Percentiles rank a stretch among this genome's conserved stretches.
Conservation (phyloP, 768 basidiomycete genomes). For the Hypholoma sublateritium region DNA sequence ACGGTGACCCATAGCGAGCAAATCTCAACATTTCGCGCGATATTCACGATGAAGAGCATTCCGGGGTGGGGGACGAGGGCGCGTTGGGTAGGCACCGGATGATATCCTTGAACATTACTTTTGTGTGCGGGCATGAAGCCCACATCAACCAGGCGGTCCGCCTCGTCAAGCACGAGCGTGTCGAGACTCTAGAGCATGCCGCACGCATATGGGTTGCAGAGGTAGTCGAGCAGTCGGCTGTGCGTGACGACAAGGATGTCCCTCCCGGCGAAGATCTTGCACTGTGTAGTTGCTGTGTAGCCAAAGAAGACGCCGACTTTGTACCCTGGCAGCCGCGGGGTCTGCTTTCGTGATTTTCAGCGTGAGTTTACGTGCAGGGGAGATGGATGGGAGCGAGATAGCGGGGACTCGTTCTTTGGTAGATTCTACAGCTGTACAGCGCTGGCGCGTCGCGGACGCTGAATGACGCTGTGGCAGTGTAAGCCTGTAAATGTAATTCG, state of each 20-base stretch:
- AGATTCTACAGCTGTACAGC: too few relatives aligned
- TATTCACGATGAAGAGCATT: slow-evolving; percentile 72
- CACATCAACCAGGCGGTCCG: slow-evolving; percentile 73
- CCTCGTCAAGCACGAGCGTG: slow-evolving; percentile 67
- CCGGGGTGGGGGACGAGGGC: slow-evolving; percentile 47
- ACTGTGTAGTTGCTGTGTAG: slow-evolving; percentile 41
- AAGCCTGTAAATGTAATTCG: too few relatives aligned
- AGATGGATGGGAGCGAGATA: slow-evolving; percentile 63
- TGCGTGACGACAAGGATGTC: slow-evolving; percentile 75
- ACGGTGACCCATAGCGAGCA: slow-evolving; percentile 7
- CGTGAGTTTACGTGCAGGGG: slow-evolving; percentile 75
- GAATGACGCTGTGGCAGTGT: too few relatives aligned
- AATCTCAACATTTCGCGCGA: slow-evolving; percentile 26
- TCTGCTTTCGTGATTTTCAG: slow-evolving; percentile 47
- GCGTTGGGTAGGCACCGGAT: slow-evolving; percentile 39
- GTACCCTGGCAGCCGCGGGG: slow-evolving; percentile 37
- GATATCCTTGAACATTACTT: slow-evolving; percentile 53
- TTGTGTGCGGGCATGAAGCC: slow-evolving; percentile 58
- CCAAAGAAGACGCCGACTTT: slow-evolving; percentile 51
- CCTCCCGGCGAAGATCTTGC: slow-evolving; percentile 13
- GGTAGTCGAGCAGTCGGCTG: slow-evolving; percentile 69
- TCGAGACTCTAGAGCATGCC: slow-evolving; percentile 36
- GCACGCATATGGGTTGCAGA: slow-evolving; percentile 38
- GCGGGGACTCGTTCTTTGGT: slow-evolving; percentile 14
- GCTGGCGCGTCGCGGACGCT: too few relatives aligned